Base-by-base conservation (phyloP, 495 filamentous ascomycete species). In the Pseudomonodictys pantanalensis region DNA sequence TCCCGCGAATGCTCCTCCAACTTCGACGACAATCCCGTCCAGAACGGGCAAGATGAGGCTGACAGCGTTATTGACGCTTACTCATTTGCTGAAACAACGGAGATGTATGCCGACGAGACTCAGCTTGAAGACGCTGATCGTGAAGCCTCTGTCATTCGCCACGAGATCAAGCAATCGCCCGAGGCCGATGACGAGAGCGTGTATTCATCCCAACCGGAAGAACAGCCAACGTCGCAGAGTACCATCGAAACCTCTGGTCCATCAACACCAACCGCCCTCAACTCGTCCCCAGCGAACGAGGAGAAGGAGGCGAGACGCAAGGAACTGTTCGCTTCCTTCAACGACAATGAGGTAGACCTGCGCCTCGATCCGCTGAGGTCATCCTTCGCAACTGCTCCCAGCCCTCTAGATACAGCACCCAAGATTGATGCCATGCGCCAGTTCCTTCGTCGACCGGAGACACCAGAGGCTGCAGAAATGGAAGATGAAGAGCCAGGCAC, bases 31-130 rank as follows among this genome's bases (percentile, higher is more conserved):
- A 71, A 80, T 17, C 86, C 83, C 62, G 74, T 86, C 26, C 83
- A 91, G 62, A 92, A 88, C 62, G 77, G 81, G 32, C 83, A 90
- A 65, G 79, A 78, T 12, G 83, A 86, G 50, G 76, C 78, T 41
- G 83, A 81, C 23, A 68, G 65, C 29, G 60, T 64, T 15, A 57
- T 79, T 22, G 86, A 92, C 66, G 76, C 91, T 22, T 90, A 89
- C 63, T 78, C 81, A 17, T 86, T 92, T 47, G 79, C 87, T n/a
- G 86, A 88, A 50, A 77, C 83, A 62, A 82, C 88, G n/a, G 86
- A 88, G 53, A 76, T 84, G 68, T 82, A 78, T 56, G 68, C 46
- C 6, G 67, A 71, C 11, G 49, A 23, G 11, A 60, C 68, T 39
- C 26, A 62, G 22, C 43, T 68, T 38, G 71, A 70, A 32, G 64